phyloP scores from a whole-genome alignment of 2,329 filamentous ascomycete genomes.

The Trematosphaeria pertusa region DNA sequence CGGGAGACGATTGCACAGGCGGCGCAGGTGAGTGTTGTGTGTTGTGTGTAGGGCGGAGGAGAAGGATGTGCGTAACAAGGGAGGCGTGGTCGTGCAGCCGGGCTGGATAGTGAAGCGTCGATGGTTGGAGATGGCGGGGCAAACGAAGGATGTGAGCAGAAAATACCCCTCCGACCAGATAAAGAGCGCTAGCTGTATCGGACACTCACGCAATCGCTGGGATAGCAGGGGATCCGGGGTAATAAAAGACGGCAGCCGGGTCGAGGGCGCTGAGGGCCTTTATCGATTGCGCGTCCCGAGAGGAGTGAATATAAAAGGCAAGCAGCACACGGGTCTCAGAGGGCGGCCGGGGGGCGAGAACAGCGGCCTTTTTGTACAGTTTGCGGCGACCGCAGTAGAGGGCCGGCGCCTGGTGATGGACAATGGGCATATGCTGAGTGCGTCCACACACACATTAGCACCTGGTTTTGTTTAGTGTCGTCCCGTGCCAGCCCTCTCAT shows the following conservation, averaged over 20 bases:
- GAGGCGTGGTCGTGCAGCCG: too few relatives aligned
- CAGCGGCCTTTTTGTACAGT: slow-evolving; percentile 6
- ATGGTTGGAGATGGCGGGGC: slow-evolving; percentile 21
- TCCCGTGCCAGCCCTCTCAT: slow-evolving; percentile 51
- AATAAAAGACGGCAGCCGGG: slow-evolving; percentile 14
- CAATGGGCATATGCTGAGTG: slow-evolving; percentile 9
- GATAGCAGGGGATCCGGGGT: slow-evolving; percentile 8
- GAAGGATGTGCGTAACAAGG: slow-evolving; percentile 15
- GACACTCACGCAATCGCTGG: slow-evolving; percentile 26
- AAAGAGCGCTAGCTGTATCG: slow-evolving; percentile 30
- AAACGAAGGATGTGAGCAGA: slow-evolving; percentile 19
- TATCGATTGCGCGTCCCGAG: slow-evolving; percentile 4
- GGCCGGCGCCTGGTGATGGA: slow-evolving; percentile 5
- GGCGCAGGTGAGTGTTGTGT: slow-evolving; percentile 30
- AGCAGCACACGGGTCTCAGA: too few relatives aligned
- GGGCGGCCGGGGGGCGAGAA: background rate
- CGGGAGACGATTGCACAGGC: slow-evolving; percentile 29
- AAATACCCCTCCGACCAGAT: slow-evolving; percentile 22
- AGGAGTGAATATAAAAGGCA: slow-evolving; percentile 19
- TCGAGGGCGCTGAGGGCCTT: background rate
- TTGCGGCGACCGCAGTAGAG: slow-evolving; percentile 16
- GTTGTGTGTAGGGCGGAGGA: slow-evolving; percentile 17
- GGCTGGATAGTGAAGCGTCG: slow-evolving; percentile 6
- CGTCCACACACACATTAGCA: slow-evolving; percentile 19
- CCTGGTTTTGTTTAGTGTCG: slow-evolving; percentile 24